These are phyloP conservation scores for Nymphaea colorata DNA, from an alignment of 164 flowering plant species.

Conservation along the genomic window DNA sequence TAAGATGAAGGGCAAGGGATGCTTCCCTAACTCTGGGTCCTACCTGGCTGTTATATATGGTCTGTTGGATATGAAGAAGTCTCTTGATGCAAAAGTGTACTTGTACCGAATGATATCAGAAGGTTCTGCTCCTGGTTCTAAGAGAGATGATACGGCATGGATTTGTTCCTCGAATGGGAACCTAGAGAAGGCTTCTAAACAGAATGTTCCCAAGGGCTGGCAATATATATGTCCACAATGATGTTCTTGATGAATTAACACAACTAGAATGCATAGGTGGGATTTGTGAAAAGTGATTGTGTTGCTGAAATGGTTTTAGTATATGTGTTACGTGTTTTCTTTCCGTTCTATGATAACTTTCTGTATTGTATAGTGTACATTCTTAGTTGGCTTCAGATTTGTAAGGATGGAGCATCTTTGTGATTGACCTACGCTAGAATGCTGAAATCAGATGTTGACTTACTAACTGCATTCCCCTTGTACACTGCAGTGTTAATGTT, in stretches of 20 bases:
- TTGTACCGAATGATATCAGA: constrained; percentile 35
- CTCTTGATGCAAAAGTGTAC: constrained; percentile 42
- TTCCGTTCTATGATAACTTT: too few relatives aligned
- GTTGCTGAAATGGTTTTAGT: too few relatives aligned
- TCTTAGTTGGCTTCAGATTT: too few relatives aligned
- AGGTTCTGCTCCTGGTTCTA: constrained; percentile 45
- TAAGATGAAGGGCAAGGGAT: constrained; percentile 58
- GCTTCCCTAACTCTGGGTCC: constrained; percentile 59
- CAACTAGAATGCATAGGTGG: neutral
- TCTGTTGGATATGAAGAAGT: constrained; percentile 38
- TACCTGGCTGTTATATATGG: constrained; percentile 70
- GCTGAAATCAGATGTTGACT: too few relatives aligned
- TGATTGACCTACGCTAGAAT: too few relatives aligned
- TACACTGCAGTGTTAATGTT: neutral
- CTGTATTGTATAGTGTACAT: too few relatives aligned
- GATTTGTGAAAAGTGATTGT: too few relatives aligned
- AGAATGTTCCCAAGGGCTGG: constrained; percentile 11
- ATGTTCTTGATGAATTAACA: neutral
- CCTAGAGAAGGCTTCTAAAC: constrained; percentile 48
- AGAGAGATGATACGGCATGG: constrained; percentile 61
- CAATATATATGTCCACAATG: neutral
- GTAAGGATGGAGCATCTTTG: too few relatives aligned
- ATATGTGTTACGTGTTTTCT: too few relatives aligned
- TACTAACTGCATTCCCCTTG: neutral
- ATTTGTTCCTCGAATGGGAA: constrained; percentile 60